Percentiles rank a stretch among this genome's conserved stretches.
Conservation (phyloP, 345 rosid genomes). For the Eutrema heterophyllum region DNA sequence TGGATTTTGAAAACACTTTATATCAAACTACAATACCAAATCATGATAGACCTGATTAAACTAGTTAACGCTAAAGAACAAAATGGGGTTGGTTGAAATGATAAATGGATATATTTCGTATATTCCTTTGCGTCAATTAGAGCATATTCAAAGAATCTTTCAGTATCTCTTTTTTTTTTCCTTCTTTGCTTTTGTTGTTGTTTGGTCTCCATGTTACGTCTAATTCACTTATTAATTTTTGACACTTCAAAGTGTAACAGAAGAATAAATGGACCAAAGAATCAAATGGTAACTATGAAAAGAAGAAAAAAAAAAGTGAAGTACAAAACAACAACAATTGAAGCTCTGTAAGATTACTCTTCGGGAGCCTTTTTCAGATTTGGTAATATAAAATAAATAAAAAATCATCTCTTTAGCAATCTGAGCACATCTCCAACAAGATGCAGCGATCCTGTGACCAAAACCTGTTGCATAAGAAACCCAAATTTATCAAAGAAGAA, state of each 20-base stretch:
- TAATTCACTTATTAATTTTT: too few relatives aligned
- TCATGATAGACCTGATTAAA: neutral
- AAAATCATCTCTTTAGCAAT: constrained; percentile 46
- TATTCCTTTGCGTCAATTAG: neutral
- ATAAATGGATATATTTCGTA: neutral
- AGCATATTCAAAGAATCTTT: constrained; percentile 23
- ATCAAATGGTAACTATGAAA: neutral
- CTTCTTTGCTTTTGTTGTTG: too few relatives aligned
- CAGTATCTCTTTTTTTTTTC: neutral
- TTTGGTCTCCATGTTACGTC: too few relatives aligned
- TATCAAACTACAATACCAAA: neutral
- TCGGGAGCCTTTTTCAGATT: neutral
- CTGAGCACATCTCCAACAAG: constrained; percentile 80
- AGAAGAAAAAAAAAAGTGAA: neutral
- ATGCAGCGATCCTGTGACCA: constrained; percentile 81
- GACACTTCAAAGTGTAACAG: neutral
- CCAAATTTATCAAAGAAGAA: neutral
- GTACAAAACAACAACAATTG: neutral
- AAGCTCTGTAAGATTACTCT: constrained; percentile 9
- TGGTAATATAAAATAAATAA: neutral
- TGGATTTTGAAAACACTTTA: neutral
- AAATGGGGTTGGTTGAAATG: too few relatives aligned
- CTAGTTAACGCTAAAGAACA: neutral
- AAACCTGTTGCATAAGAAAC: constrained; percentile 46
- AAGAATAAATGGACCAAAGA: neutral